phyloP scores from a whole-genome alignment of 2,329 filamentous ascomycete species.

The Tympanopsis confertula region DNA sequence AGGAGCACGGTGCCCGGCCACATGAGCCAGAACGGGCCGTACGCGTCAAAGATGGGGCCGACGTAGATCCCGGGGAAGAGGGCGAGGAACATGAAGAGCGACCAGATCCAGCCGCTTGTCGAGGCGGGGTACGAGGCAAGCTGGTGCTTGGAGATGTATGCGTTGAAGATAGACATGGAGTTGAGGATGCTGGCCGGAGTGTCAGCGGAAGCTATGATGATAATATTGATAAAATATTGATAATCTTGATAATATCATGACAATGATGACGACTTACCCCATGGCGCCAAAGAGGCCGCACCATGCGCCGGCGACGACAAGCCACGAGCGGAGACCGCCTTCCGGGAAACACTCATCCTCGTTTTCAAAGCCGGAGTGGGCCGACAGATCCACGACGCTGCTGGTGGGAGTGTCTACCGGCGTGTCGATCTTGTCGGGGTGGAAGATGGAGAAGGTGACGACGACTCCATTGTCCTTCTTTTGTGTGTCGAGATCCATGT shows the following conservation, averaged over 20 bases:
- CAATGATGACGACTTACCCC: not conserved
- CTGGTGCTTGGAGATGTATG: slow-evolving; percentile 13
- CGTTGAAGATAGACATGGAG: slow-evolving; percentile 14
- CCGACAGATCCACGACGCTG: too few relatives aligned
- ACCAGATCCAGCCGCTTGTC: slow-evolving; percentile 15
- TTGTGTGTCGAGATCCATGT: too few relatives aligned
- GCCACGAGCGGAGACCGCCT: slow-evolving; percentile 4
- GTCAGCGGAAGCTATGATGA: slow-evolving; percentile 6
- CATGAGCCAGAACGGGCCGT: slow-evolving; percentile 8
- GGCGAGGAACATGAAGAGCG: slow-evolving; percentile 13
- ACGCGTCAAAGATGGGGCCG: slow-evolving; percentile 12
- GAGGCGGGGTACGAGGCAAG: slow-evolving; percentile 7
- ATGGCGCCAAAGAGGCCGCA: not conserved
- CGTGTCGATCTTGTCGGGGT: too few relatives aligned
- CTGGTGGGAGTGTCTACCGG: too few relatives aligned
- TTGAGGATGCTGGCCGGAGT: slow-evolving; percentile 14
- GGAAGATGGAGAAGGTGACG: too few relatives aligned
- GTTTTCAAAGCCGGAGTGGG: too few relatives aligned
- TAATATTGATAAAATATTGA: too few relatives aligned
- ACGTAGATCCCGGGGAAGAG: slow-evolving; percentile 10
- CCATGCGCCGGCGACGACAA: slow-evolving; percentile 3
- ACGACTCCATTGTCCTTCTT: too few relatives aligned
- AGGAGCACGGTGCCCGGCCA: slow-evolving; percentile 9
- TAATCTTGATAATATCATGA: too few relatives aligned
- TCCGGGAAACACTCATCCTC: slow-evolving; percentile 2